These are phyloP conservation scores for Arbutus unedo DNA, from an alignment of 148 eudicot species.

Conservation along the genomic window DNA sequence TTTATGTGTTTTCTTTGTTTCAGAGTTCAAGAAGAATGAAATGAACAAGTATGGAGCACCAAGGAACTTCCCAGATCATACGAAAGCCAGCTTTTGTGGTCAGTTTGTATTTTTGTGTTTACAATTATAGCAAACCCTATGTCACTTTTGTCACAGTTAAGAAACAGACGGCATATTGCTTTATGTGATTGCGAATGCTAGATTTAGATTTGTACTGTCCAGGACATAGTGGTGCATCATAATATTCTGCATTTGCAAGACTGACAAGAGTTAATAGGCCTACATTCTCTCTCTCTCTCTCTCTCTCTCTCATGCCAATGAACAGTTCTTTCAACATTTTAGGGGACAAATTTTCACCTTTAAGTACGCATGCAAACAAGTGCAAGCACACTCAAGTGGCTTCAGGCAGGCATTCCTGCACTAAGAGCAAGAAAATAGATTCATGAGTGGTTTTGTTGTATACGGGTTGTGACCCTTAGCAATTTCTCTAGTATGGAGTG, in stretches of 20 bases:
- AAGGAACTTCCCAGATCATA: conserved; percentile 41
- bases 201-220: conserved; percentile 6
- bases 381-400: too few species aligned
- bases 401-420: too few species aligned
- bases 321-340: background rate
- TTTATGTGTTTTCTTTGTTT: conserved; percentile 12
- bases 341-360: background rate
- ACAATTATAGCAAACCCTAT: background rate
- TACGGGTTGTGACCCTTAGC: too few species aligned
- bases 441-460: too few species aligned
- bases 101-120: conserved; percentile 21
- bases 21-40: conserved; percentile 83
- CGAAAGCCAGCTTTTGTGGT: conserved; percentile 46
- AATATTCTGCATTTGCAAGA: conserved; percentile 6
- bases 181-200: background rate
- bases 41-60: conserved; percentile 51
- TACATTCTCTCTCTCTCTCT: background rate
- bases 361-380: too few species aligned
- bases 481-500: background rate
- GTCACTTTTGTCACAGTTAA: background rate
- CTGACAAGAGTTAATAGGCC: background rate
- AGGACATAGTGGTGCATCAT: background rate
- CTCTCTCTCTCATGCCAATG: background rate
- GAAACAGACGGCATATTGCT: background rate
- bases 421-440: too few species aligned